phyloP scores from a whole-genome alignment of 2,329 filamentous ascomycete genomes.

The Polychaeton citri region DNA sequence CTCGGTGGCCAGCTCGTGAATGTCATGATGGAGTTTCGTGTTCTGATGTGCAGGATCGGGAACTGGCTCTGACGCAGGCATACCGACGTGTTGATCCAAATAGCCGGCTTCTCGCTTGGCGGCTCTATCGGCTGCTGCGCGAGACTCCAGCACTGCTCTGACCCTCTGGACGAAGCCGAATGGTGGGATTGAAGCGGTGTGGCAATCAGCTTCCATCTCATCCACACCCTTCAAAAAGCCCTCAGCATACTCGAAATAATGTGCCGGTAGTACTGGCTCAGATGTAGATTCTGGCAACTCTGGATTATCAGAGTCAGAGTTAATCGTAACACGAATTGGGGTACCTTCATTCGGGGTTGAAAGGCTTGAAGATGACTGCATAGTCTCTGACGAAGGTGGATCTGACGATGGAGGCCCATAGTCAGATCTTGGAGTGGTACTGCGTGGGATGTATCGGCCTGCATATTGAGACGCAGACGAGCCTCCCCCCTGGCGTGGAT shows the following conservation, averaged over 20 bases:
- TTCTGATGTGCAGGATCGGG: too few relatives aligned
- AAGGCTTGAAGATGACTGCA: constrained; percentile 24
- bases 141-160: constrained; percentile 29
- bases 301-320: constrained; percentile 12
- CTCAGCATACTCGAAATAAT: constrained; percentile 23
- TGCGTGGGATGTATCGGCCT: constrained; percentile 9
- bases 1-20: constrained; percentile 20
- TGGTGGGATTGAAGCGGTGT: constrained; percentile 19
- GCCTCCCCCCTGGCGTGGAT: constrained; percentile 20
- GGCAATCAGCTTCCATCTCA: constrained; percentile 18
- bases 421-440: constrained; percentile 24
- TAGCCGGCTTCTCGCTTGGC: constrained; percentile 3
- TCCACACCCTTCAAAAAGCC: constrained; percentile 18
- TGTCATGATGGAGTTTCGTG: constrained; percentile 12
- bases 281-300: constrained; percentile 19
- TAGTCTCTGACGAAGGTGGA: constrained; percentile 25
- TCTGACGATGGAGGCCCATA: constrained; percentile 30
- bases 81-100: too few relatives aligned
- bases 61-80: too few relatives aligned
- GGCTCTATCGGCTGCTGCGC: constrained; percentile 17
- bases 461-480: constrained; percentile 9
- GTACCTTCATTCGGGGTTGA: constrained; percentile 27
- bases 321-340: constrained; percentile 22
- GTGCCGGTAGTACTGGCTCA: constrained; percentile 20
- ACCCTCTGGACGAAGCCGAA: constrained; percentile 29